Conservation (phyloP, 306 rosid genomes). For the Begonia loranthoides region DNA sequence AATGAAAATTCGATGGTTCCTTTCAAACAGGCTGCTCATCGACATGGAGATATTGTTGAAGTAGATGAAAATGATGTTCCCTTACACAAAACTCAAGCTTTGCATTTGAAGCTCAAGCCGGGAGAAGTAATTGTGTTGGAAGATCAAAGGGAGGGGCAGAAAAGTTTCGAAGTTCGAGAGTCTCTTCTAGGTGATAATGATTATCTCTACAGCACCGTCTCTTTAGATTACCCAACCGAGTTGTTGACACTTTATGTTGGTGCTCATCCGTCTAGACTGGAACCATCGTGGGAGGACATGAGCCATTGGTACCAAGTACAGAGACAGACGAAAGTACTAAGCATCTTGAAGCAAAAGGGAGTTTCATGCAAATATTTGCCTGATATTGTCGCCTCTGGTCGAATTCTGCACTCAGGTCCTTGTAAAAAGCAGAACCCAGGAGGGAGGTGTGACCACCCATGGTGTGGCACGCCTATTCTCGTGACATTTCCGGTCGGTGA, state of each 20-base stretch:
- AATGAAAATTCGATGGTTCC: constrained; percentile 65
- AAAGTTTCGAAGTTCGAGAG: constrained; percentile 73
- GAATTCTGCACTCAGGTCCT: constrained; percentile 90
- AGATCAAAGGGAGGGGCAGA: constrained; percentile 67
- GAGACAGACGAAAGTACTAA: constrained; percentile 86
- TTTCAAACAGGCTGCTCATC: constrained; percentile 30
- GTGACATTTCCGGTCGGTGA: constrained; percentile 89
- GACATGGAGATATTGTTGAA: constrained; percentile 73
- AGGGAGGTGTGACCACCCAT: constrained; percentile 87
- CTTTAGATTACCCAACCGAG: constrained; percentile 73
- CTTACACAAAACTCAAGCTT: neutral
- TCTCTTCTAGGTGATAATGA: constrained; percentile 37
- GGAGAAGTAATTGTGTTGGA: constrained; percentile 24
- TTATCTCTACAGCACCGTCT: constrained; percentile 57
- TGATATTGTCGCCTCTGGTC: constrained; percentile 76
- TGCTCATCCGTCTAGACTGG: constrained; percentile 76
- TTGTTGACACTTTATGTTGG: constrained; percentile 66
- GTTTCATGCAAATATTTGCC: constrained; percentile 77
- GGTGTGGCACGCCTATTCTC: constrained; percentile 97
- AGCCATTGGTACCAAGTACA: constrained; percentile 96
- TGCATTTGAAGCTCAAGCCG: neutral
- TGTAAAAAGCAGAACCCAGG: constrained; percentile 79
- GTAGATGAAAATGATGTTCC: constrained; percentile 47
- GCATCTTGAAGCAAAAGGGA: constrained; percentile 81
- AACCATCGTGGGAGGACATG: constrained; percentile 99